Base-by-base conservation (phyloP, 2,329 filamentous ascomycete genomes). In the Emergomyces orientalis region DNA sequence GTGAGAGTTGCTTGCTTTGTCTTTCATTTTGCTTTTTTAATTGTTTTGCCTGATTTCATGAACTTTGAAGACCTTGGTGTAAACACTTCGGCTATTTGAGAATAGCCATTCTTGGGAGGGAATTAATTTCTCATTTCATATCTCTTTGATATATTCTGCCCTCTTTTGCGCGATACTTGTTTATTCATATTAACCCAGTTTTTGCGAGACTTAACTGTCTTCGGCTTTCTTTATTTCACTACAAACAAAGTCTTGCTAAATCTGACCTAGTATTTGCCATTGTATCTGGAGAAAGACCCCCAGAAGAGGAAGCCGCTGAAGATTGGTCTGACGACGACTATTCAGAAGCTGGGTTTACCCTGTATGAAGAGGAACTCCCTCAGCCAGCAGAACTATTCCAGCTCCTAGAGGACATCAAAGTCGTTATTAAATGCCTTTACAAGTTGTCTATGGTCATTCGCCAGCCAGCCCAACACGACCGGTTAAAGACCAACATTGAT, bases 381-480 rank as follows among this genome's bases (percentile, higher is more conserved):
- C 51, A 54, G 30, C 51, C 51, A 54, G 51, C 51, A 34, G 51
- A 54, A 22, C 30, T 54, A 7, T 54, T 54, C 32, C 51, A 54
- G 51, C 51, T 54, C 5, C 51, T 54, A n/a, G 51, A 54, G 30
- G 30, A 54, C 51, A 54, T 54, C 7, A 34, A 32, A 7, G 30
- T 54, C 14, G 51, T 54, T n/a, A 66, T 75, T 1, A 69, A 71
- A 30, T 72, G 71, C 34, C 68, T 78, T 2, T 65, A 75, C 3
- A 66, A 74, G 3, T 65, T 78, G 0, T 74, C 72, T 6, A 68
- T 75, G 8, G 67, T 73, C 0, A 75, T 78, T 1, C 69, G 69
- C 0, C 72, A 74, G 1, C 75, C 75, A 9, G 70, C 73, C 1
- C 72, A 72, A 0, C 71, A 75, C 25, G 74, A 77, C 43, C 69